Base-by-base conservation (phyloP, 345 rosid species). In the Lepidium sativum region DNA sequence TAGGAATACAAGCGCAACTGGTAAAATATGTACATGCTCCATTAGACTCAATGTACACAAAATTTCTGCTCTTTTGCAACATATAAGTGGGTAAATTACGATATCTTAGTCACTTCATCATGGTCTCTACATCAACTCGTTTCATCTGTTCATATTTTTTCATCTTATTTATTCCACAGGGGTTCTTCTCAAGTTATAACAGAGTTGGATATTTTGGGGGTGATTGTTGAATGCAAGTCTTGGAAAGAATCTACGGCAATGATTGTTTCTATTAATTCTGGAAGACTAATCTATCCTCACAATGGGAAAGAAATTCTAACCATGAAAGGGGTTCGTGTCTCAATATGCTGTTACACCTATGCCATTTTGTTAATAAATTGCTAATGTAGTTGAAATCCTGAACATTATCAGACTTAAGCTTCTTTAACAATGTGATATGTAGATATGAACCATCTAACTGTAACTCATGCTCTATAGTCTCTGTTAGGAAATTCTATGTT, bases 191-290 rank as follows among this genome's bases (percentile, higher is more conserved):
- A 73, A 73, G 83, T 77, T 40, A 75, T 82, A 68, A 81, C 89
- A 14, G 72, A 76, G 73, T 68, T 92, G 73, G 65, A 74, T 54
- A 72, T 92, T 57, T 69, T 77, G 65, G 85, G 77, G 35, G 68
- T 74, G n/a, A 62, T 72, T 73, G 65, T 89, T 57, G 87, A 85
- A 54, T 82, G 84, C 75, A 82, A 86, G 68, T 70, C 88, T 50
- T 78, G 85, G 81, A 84, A 85, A 75, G 85, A 81, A 54, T 77
- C 79, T 49, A 82, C 83, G 47, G 57, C 80, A 34, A 40, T 84
- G 49, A 40, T 48, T 74, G 64, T 72, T 62, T 69, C 68, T 61
- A 38, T 83, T 38, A 65, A 71, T 31, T 82, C 89, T 63, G 82
- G 82, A 58, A 75, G 75, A 76, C 70, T 88, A 64, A 74, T 78